Conservation (phyloP, 257 asterid genomes). For the Petrea volubilis region DNA sequence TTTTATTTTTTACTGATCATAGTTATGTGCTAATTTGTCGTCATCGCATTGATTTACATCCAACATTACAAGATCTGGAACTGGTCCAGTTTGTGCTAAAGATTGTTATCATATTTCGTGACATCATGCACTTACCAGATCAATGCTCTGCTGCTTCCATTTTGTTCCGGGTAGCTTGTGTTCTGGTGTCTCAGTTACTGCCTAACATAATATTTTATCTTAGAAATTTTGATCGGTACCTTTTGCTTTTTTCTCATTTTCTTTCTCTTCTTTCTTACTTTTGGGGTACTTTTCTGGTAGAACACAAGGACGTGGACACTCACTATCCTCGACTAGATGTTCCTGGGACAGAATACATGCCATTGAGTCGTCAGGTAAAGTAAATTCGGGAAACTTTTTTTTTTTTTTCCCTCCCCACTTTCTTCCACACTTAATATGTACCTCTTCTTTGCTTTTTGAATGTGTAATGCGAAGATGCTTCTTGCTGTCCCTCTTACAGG, state of each 20-base stretch:
- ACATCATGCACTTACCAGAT: slow-evolving; percentile 15
- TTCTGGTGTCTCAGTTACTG: background rate
- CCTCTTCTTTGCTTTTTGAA: background rate
- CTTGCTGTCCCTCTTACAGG: slow-evolving; percentile 44
- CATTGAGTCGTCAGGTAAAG: slow-evolving; percentile 63
- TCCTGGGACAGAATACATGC: slow-evolving; percentile 74
- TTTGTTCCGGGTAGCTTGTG: background rate
- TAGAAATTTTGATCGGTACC: background rate
- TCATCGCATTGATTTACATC: background rate
- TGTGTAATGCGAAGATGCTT: background rate
- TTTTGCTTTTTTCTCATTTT: background rate
- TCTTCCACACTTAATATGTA: background rate
- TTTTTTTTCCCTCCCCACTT: background rate
- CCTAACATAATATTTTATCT: background rate
- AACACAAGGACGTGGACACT: slow-evolving; percentile 72
- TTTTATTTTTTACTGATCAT: background rate
- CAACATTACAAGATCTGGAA: slow-evolving; percentile 14
- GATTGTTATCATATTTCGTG: slow-evolving; percentile 8
- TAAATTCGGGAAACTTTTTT: background rate
- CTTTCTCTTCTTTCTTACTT: background rate
- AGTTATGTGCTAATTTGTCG: no score
- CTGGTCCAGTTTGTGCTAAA: background rate
- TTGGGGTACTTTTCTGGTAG: slow-evolving; percentile 36
- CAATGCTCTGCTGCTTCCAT: slow-evolving; percentile 5
- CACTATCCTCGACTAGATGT: slow-evolving; percentile 69